phyloP scores from a whole-genome alignment of 768 basidiomycete genomes.

The Leucosporidium scottii region DNA sequence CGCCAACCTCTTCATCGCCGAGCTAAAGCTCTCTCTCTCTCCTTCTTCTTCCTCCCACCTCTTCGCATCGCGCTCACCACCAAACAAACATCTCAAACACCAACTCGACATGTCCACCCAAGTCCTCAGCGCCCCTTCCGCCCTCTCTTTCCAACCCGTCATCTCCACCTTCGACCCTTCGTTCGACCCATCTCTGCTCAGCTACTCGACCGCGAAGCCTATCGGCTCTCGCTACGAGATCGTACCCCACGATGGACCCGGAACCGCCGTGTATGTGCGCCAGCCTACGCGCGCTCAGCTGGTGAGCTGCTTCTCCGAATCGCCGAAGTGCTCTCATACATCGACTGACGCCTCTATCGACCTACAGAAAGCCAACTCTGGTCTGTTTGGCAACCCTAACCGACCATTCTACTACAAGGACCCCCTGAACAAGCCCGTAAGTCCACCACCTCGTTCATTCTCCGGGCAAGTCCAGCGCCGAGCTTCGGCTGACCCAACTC shows the following conservation, averaged over 20 bases:
- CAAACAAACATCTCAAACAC: neutral
- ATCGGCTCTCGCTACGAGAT: slow-evolving; percentile 13
- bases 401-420: slow-evolving; percentile 21
- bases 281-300: slow-evolving; percentile 25
- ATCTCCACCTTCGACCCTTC: slow-evolving; percentile 26
- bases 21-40: neutral
- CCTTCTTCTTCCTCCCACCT: neutral
- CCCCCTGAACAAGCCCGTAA: slow-evolving; percentile 10
- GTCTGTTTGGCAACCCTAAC: slow-evolving; percentile 18
- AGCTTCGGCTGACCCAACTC: neutral
- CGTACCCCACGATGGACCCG: slow-evolving; percentile 24
- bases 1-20: no score
- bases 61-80: neutral
- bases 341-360: neutral
- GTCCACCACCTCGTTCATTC: neutral
- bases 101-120: slow-evolving; percentile 11
- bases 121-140: slow-evolving; percentile 1
- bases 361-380: slow-evolving; percentile 25
- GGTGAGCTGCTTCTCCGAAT: neutral
- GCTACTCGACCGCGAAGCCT: neutral
- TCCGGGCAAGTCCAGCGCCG: neutral
- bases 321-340: neutral
- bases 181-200: slow-evolving; percentile 19
- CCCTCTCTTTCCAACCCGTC: slow-evolving; percentile 4
- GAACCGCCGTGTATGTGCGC: slow-evolving; percentile 18